These are phyloP conservation scores for Thielaviopsis ethacetica DNA, from an alignment of 2,329 filamentous ascomycete genomes.

Conservation along the genomic window DNA sequence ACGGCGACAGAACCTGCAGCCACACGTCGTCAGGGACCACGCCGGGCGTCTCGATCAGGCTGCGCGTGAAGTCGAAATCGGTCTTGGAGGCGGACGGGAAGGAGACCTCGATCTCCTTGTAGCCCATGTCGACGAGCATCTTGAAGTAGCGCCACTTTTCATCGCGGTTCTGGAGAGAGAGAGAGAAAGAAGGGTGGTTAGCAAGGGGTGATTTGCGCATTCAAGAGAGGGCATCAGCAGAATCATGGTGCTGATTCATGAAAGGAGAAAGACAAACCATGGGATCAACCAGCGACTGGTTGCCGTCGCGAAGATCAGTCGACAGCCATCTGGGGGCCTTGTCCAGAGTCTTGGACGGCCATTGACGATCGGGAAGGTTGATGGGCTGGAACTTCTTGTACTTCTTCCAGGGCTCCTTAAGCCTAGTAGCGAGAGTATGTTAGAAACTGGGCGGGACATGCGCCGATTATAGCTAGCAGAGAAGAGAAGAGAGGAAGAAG, in stretches of 20 bases:
- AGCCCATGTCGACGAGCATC: constrained; percentile 81
- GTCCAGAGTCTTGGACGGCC: constrained; percentile 67
- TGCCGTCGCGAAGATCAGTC: constrained; percentile 78
- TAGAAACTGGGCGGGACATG: background rate
- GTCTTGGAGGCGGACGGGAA: constrained; percentile 90
- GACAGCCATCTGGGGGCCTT: constrained; percentile 84
- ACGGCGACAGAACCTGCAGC: constrained; percentile 84
- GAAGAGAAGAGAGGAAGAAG: background rate
- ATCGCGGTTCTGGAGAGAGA: constrained; percentile 54
- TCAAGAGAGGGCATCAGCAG: background rate
- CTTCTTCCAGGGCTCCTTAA: constrained; percentile 61
- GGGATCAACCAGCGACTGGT: constrained; percentile 82
- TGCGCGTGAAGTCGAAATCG: constrained; percentile 81
- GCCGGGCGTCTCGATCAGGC: constrained; percentile 70
- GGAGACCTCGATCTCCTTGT: constrained; percentile 95
- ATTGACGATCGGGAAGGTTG: constrained; percentile 56
- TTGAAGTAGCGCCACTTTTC: constrained; percentile 94
- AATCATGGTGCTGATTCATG: background rate
- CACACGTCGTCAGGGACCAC: constrained; percentile 76
- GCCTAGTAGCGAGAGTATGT: constrained; percentile 27
- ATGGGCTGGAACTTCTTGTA: constrained; percentile 48
- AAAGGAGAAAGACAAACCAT: constrained; percentile 47
- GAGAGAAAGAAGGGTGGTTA: constrained; percentile 2
- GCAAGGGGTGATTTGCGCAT: too few relatives aligned
- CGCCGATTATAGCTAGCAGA: background rate